Percentiles rank a stretch among this genome's conserved stretches.
phyloP scores from a whole-genome alignment of 192 early-diverging fungal genomes.

The Phlyctochytrium planicorne region DNA sequence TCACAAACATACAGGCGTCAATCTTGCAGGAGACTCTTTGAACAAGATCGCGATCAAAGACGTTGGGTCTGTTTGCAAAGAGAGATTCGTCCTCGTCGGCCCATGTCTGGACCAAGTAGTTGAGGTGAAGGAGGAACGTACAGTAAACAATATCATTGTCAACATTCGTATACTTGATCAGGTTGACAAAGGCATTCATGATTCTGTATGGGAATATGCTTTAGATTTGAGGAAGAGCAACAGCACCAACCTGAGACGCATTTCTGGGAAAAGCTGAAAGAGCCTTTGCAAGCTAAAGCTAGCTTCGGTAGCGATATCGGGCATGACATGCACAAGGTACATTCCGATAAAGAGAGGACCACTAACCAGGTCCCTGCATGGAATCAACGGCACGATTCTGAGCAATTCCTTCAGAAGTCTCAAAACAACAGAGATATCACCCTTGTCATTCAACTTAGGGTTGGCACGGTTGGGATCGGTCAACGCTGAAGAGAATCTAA shows the following conservation, averaged over 20 bases:
- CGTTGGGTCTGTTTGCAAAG: conserved; percentile 1
- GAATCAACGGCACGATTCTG: conserved; percentile 40
- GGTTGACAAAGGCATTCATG: conserved; percentile 47
- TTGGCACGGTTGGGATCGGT: conserved; percentile 13
- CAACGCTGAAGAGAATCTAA: conserved; percentile 27
- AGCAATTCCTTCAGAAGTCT: conserved; percentile 44
- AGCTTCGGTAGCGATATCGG: conserved; percentile 38
- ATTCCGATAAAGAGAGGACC: conserved; percentile 45
- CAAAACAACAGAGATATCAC: conserved; percentile 29
- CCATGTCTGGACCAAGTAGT: conserved; percentile 38
- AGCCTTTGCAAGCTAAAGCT: conserved; percentile 28
- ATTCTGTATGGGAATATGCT: conserved; percentile 26
- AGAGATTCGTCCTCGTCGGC: conserved; percentile 22
- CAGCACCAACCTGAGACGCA: conserved; percentile 36
- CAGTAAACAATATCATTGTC: conserved; percentile 47
- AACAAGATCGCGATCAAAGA: conserved; percentile 32
- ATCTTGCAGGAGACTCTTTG: conserved; percentile 50
- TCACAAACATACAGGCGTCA: conserved; percentile 41
- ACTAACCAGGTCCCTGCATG: conserved; percentile 42
- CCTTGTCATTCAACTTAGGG: conserved; percentile 9
- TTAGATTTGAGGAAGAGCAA: conserved; percentile 4
- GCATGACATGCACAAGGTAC: conserved; percentile 39
- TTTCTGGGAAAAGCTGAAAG: conserved; percentile 38
- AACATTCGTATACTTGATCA: conserved; percentile 39
- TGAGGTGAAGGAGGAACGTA: conserved; percentile 37